Percentiles rank a stretch among this genome's conserved stretches.
Evolutionary conservation across 768 basidiomycete genomes (phyloP).

Genomic region (Suillus hirtellus): DNA sequence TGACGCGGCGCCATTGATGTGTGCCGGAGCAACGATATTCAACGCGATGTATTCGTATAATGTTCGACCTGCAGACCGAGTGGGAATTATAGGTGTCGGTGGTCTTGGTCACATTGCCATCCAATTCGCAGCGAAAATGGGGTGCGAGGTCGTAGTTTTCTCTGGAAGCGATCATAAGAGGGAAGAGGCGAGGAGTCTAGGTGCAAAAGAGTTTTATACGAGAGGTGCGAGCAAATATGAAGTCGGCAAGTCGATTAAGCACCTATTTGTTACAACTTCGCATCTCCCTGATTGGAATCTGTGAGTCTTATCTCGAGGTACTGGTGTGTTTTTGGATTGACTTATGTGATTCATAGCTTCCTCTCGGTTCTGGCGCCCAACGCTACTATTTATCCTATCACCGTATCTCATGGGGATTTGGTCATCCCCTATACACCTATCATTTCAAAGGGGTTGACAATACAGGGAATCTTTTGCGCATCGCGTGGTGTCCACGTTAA

Average conservation of each 20-base stretch:
- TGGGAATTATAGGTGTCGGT: slow-evolving; percentile 36
- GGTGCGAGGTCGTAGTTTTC: slow-evolving; percentile 38
- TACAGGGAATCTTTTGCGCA: slow-evolving; percentile 26
- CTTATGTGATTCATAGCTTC: slow-evolving; percentile 16
- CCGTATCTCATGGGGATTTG: slow-evolving; percentile 25
- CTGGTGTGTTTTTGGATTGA: neutral
- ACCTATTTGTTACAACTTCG: slow-evolving; percentile 34
- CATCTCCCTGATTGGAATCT: slow-evolving; percentile 31
- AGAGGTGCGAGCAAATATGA: slow-evolving; percentile 27
- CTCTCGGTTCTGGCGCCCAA: slow-evolving; percentile 27
- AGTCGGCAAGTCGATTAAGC: slow-evolving; percentile 27
- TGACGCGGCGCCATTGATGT: slow-evolving; percentile 38
- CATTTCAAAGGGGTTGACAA: slow-evolving; percentile 18
- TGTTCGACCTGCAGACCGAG: slow-evolving; percentile 32
- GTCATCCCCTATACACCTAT: slow-evolving; percentile 23
- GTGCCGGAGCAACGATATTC: slow-evolving; percentile 38
- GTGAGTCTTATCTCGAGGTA: slow-evolving; percentile 19
- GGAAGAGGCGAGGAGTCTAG: slow-evolving; percentile 33
- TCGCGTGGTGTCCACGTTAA: slow-evolving; percentile 29
- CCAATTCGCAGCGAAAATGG: slow-evolving; percentile 42
- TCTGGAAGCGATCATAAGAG: slow-evolving; percentile 35
- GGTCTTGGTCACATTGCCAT: slow-evolving; percentile 41
- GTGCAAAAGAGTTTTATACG: slow-evolving; percentile 39
- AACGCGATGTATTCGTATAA: slow-evolving; percentile 25
- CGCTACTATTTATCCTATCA: slow-evolving; percentile 29